Evolutionary conservation across 306 rosid species (phyloP), one percentile per base, ranked within the genome.

Genomic region (Oemleria cerasiformis): DNA sequence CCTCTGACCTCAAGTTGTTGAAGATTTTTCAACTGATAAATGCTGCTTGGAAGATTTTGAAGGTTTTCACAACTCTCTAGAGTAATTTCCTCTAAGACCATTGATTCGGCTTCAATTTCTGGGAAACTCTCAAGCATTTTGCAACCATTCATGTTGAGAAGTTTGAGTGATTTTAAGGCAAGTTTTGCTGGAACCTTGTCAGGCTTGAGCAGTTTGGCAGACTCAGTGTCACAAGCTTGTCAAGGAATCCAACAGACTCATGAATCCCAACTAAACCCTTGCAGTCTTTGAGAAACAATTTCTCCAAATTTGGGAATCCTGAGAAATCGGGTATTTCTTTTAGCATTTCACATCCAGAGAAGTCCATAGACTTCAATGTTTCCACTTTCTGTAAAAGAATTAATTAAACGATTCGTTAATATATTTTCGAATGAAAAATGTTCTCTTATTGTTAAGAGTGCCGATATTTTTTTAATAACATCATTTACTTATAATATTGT

Each of bases 141-240:
- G 47, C 70, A 62, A 19, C 70, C 65, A 38, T 48, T 68, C 57
- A 76, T 57, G 21, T 16, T 59, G 7, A 76, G 58, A 0, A 8
- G 0, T 48, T 30, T 9, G 5, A 67, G 58, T 30, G 71, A 67
- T 48, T 67, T 67, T 44, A 67, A 12, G 19, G 30, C 4, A 51
- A 66, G 21, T 79, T 73, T 67, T n/a, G 40, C 42, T 69, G 65
- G 73, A 74, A 9, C 58, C 57, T 48, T 25, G 44, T 67, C 25
- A 67, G 71, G 42, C 36, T 67, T 47, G 58, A 48, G 44, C 71
- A 67, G 38, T 48, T 0, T 25, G 15, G 3, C 58, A 67, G 0
- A 0, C n/a, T n/a, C n/a, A n/a, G n/a, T n/a, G n/a, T n/a, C n/a
- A n/a, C n/a, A n/a, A n/a, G n/a, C n/a, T n/a, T n/a, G n/a, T n/a